Base-by-base conservation (phyloP, 768 basidiomycete genomes). In the Lentinula lateritia region DNA sequence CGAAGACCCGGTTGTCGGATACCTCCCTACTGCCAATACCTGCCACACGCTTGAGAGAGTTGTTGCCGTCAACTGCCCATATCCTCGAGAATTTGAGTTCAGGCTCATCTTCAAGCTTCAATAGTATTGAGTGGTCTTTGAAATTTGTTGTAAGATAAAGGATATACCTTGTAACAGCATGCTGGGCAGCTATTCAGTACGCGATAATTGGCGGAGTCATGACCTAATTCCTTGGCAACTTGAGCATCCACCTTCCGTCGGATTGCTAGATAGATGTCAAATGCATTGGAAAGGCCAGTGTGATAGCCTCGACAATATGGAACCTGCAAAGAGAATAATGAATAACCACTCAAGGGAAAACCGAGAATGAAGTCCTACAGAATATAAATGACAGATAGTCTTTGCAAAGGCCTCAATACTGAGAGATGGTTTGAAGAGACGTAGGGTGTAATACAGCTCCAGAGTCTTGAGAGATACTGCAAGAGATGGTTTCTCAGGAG, bases 181-280 rank as follows among this genome's bases (percentile, higher is more conserved):
- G 41, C 15, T 36, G 50, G 38, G 16, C 60, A 35, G 60, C 63
- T 57, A 66, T 64, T 62, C 48, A n/a, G 58, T 71, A 69, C 60
- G 65, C 62, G 18, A 65, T 59, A 53, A 61, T 69, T 23, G 63
- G 73, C 16, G 54, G 75, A 9, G 28, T 62, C 43, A 3, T 57
- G 55, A 3, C 43, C 54, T 13, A 35, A 60, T 15, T 63, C 64
- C 15, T 4, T 18, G 2, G 61, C n/a, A 13, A 72, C 62, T 0
- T 42, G 53, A 2, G 39, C 23, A 9, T 67, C 45, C 9, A 73
- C 61, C 0, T 5, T 15, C 0, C 61, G 60, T 1, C 48, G 23
- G 5, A 74, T 68, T 1, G 57, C 16, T 15, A 74, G 66, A 56
- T 71, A 76, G 0, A 66, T 39, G 36, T 75, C 71, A 45, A 71